Evolutionary conservation across 2,329 filamentous ascomycete genomes (phyloP).

Genomic region (Fusarium illudens): DNA sequence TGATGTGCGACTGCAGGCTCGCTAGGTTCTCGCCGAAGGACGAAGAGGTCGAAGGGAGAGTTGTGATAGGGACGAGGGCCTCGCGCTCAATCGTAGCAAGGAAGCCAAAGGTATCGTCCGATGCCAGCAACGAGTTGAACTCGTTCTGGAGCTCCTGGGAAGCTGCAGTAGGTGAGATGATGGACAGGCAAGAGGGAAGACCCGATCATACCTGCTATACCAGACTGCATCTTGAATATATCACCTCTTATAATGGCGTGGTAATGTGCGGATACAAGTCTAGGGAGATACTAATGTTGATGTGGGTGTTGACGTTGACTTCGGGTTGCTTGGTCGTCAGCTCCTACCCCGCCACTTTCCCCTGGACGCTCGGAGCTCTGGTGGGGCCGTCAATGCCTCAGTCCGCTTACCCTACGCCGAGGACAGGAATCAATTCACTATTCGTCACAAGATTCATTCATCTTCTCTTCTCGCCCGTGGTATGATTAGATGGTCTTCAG

Average conservation of each 20-base stretch:
- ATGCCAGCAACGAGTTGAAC: conserved; percentile 74
- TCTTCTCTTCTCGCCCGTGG: not conserved
- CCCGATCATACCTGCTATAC: conserved; percentile 70
- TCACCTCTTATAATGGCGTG: not conserved
- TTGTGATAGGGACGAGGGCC: conserved; percentile 67
- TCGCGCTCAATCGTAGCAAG: conserved; percentile 76
- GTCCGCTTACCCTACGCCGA: conserved; percentile 32
- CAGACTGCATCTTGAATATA: conserved; percentile 72
- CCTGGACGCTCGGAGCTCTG: conserved; percentile 29
- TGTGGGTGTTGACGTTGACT: conserved; percentile 23
- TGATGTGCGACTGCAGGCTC: conserved; percentile 69
- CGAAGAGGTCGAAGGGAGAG: conserved; percentile 61
- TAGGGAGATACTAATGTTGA: not conserved
- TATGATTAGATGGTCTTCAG: not conserved
- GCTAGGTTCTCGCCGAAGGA: conserved; percentile 72
- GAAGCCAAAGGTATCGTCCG: conserved; percentile 71
- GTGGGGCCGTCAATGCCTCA: conserved; percentile 27
- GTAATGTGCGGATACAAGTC: not conserved
- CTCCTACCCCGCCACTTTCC: conserved; percentile 40
- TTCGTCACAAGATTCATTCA: not conserved
- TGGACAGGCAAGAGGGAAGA: not conserved
- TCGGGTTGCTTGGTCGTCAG: conserved; percentile 32
- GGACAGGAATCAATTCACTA: not conserved
- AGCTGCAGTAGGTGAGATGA: conserved; percentile 56
- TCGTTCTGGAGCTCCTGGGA: conserved; percentile 79